A percentile compares a stretch with the other conserved stretches of the same genome.
Evolutionary conservation across 2,329 filamentous ascomycete species (phyloP).

Genomic region (Lecanicillium sp.): DNA sequence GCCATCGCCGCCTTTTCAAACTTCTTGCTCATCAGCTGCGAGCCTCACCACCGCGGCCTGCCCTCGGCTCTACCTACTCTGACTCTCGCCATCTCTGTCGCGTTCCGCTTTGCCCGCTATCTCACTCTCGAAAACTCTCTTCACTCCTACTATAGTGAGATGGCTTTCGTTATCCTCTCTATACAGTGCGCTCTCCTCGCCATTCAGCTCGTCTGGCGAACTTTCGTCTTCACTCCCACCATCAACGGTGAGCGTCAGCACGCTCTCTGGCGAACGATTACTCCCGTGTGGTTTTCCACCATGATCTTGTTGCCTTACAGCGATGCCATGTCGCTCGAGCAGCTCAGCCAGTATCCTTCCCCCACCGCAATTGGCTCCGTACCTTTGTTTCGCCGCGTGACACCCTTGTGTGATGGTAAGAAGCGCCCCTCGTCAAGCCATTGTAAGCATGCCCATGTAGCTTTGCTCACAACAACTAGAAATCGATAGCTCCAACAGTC

Average conservation of each 20-base stretch:
- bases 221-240: not conserved
- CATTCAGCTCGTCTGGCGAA: not conserved
- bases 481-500: not conserved
- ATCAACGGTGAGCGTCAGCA: not conserved
- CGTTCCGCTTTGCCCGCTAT: not conserved
- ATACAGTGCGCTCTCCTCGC: not conserved
- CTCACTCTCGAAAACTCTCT: not conserved
- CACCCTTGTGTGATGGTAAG: not conserved
- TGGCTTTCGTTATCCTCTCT: not conserved
- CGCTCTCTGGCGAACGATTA: not conserved
- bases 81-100: not conserved
- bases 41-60: not conserved
- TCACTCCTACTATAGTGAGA: not conserved
- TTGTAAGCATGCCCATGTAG: not conserved
- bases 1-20: not conserved
- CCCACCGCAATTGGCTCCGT: not conserved
- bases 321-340: not conserved
- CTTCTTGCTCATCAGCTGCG: not conserved
- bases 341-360: not conserved
- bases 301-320: not conserved
- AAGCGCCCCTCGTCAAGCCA: not conserved
- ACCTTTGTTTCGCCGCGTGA: not conserved
- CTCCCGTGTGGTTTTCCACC: not conserved
- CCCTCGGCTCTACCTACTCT: not conserved
- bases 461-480: not conserved